These are phyloP conservation scores for Puccinia horiana DNA, from an alignment of 1,284 basidiomycete species.

Conservation along the genomic window DNA sequence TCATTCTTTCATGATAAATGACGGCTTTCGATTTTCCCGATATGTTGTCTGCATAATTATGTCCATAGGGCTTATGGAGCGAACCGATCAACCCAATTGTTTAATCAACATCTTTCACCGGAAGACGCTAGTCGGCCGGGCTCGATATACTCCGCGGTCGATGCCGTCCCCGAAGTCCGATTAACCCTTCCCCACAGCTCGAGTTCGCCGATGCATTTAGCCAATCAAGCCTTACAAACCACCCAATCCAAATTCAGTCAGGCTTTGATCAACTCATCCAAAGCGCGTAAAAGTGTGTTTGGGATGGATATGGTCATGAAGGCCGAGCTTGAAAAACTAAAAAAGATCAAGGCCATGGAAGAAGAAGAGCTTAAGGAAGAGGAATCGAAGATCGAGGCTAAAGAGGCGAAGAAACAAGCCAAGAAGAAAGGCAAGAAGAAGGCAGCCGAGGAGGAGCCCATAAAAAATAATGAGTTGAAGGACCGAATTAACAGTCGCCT, in stretches of 20 bases:
- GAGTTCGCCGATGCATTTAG: constrained; percentile 29
- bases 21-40: background rate
- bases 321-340: constrained; percentile 45
- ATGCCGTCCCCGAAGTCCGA: constrained; percentile 1
- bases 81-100: constrained; percentile 21
- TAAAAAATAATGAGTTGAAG: background rate
- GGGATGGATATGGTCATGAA: constrained; percentile 46
- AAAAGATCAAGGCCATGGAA: constrained; percentile 43
- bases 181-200: constrained; percentile 18
- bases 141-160: constrained; percentile 37
- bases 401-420: constrained; percentile 31
- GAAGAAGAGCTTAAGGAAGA: constrained; percentile 36
- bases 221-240: constrained; percentile 29
- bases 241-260: constrained; percentile 34
- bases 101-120: constrained; percentile 39
- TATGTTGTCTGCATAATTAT: background rate
- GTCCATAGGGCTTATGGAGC: constrained; percentile 32
- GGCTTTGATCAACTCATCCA: constrained; percentile 36
- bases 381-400: constrained; percentile 37
- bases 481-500: background rate
- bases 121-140: constrained; percentile 28
- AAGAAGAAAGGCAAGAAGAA: constrained; percentile 46
- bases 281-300: constrained; percentile 45
- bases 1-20: background rate
- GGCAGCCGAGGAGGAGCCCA: background rate